These are phyloP conservation scores for Stephania yunnanensis DNA, from an alignment of 164 flowering plant genomes.

Conservation along the genomic window DNA sequence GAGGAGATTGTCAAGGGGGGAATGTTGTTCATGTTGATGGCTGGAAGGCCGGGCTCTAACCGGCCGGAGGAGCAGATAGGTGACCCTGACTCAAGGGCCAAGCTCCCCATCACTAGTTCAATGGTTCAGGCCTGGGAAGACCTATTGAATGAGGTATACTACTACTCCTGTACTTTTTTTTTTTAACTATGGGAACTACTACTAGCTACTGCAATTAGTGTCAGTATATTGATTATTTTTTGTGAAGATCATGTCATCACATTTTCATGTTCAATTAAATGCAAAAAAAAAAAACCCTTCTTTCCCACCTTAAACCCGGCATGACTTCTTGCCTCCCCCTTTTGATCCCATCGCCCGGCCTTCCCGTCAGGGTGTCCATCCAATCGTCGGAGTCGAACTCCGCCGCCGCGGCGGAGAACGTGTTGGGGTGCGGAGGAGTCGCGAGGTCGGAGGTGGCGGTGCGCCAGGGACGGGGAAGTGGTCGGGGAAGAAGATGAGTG, in stretches of 20 bases:
- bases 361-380: no score
- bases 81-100: constrained; percentile 36
- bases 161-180: no score
- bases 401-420: no score
- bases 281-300: constrained; percentile 10
- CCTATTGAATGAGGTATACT: constrained; percentile 29
- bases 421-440: no score
- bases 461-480: no score
- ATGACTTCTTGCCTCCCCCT: constrained; percentile 3
- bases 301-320: constrained; percentile 18
- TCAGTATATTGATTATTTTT: background rate
- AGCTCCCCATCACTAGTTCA: constrained; percentile 36
- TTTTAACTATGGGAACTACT: no score
- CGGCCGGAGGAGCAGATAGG: constrained; percentile 31
- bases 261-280: constrained; percentile 10
- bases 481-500: no score
- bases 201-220: no score
- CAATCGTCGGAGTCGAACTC: no score
- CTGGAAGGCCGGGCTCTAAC: constrained; percentile 25
- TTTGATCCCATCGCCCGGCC: constrained; percentile 6
- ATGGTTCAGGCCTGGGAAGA: constrained; percentile 49
- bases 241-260: background rate
- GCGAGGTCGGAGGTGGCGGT: no score
- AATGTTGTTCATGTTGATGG: constrained; percentile 35
- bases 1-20: constrained; percentile 38